Percentiles rank a stretch among this genome's conserved stretches.
phyloP scores from a whole-genome alignment of 192 early-diverging fungal species.

The Umbelopsis ramanniana region DNA sequence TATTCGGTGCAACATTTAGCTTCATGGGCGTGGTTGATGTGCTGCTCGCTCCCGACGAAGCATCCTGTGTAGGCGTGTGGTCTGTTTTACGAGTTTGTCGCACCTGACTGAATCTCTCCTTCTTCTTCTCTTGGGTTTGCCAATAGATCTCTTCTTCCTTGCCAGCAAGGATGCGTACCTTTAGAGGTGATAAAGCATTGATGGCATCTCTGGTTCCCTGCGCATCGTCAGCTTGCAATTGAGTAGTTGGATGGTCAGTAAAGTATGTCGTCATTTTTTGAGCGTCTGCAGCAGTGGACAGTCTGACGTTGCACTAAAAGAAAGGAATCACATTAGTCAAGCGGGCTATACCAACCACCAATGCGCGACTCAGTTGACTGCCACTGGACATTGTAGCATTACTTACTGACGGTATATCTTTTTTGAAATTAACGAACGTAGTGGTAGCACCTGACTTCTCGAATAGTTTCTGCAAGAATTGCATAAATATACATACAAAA shows the following conservation, averaged over 20 bases:
- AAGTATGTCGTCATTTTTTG: neutral
- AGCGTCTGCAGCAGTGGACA: neutral
- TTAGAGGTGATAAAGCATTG: neutral
- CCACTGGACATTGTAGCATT: too few relatives aligned
- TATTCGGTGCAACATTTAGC: neutral
- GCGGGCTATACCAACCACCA: too few relatives aligned
- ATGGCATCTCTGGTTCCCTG: neutral
- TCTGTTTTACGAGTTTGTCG: neutral
- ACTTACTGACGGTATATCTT: slow-evolving; percentile 19
- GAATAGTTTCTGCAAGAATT: neutral
- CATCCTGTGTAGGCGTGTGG: neutral
- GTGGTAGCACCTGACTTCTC: neutral
- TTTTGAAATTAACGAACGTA: slow-evolving; percentile 5
- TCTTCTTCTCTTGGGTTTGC: slow-evolving; percentile 4
- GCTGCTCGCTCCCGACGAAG: neutral
- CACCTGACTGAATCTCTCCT: neutral
- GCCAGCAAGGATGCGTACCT: slow-evolving; percentile 13
- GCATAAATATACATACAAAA: neutral
- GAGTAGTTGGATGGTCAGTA: neutral
- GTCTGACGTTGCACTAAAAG: neutral
- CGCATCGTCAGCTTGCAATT: neutral
- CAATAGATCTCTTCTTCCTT: slow-evolving; percentile 19
- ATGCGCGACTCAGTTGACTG: too few relatives aligned
- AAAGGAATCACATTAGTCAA: neutral
- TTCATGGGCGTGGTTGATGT: neutral